A percentile compares a stretch with the other conserved stretches of the same genome.
Evolutionary conservation across 106 monocot genomes (phyloP).

Genomic region (Apostasia shenzhenica): DNA sequence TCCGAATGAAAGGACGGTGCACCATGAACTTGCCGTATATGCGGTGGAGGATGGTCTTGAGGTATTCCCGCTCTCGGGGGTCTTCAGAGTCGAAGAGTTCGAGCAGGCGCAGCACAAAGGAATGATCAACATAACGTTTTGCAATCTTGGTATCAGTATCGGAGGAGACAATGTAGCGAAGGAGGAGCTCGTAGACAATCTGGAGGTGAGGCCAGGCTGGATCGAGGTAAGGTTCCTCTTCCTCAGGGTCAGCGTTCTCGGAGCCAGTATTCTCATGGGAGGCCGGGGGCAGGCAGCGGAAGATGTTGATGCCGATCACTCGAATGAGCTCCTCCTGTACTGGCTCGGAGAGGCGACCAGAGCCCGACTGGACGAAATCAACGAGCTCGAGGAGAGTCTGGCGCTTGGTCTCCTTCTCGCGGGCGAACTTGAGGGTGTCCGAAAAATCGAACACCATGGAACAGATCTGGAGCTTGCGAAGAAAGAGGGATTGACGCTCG

Average conservation of each 20-base stretch:
- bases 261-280: conserved; percentile 48
- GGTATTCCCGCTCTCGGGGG: conserved; percentile 44
- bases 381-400: conserved; percentile 41
- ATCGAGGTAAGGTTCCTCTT: conserved; percentile 63
- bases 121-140: conserved; percentile 43
- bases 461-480: conserved; percentile 49
- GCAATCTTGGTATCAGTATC: conserved; percentile 53
- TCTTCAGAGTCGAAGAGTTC: conserved; percentile 49
- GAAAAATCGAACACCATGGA: conserved; percentile 33
- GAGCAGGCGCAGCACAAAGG: conserved; percentile 34
- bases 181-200: conserved; percentile 55
- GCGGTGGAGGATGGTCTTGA: conserved; percentile 43
- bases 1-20: conserved; percentile 43
- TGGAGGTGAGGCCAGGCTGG: conserved; percentile 66
- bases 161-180: conserved; percentile 36
- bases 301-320: conserved; percentile 36
- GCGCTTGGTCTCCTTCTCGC: conserved; percentile 46
- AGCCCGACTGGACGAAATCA: conserved; percentile 40
- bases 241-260: conserved; percentile 41
- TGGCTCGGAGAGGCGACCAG: conserved; percentile 35
- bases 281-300: conserved; percentile 58
- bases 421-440: conserved; percentile 19
- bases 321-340: conserved; percentile 63
- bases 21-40: conserved; percentile 59
- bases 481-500: conserved; percentile 28